A percentile compares a stretch with the other conserved stretches of the same genome.
phyloP scores from a whole-genome alignment of 306 rosid species.

The Glycine soja region DNA sequence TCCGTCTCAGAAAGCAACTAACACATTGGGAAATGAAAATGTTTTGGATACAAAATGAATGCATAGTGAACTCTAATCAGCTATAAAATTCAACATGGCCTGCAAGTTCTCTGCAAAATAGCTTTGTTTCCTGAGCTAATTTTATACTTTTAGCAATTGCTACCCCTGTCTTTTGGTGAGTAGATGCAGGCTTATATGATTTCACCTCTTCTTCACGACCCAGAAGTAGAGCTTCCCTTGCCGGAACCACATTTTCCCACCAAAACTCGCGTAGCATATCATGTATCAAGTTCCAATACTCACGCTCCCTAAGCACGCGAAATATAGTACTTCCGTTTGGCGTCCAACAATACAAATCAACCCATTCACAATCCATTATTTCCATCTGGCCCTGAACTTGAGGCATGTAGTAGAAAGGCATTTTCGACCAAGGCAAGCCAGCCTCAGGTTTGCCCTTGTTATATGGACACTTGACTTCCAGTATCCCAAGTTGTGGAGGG shows the following conservation, averaged over 20 bases:
- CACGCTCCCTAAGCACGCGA: constrained; percentile 70
- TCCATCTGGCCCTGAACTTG: constrained; percentile 98
- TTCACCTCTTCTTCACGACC: constrained; percentile 67
- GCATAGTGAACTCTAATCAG: constrained; percentile 40
- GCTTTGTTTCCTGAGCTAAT: constrained; percentile 76
- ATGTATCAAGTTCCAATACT: constrained; percentile 80
- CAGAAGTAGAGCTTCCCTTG: constrained; percentile 68
- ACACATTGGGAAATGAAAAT: constrained; percentile 28
- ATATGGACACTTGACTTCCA: constrained; percentile 96
- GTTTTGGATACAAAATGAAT: constrained; percentile 25
- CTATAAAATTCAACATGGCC: constrained; percentile 78
- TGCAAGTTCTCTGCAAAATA: constrained; percentile 79
- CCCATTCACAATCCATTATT: constrained; percentile 90
- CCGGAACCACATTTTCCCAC: constrained; percentile 98
- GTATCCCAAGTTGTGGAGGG: constrained; percentile 51
- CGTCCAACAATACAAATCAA: constrained; percentile 92
- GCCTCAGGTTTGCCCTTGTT: constrained; percentile 95
- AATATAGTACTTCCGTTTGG: constrained; percentile 92
- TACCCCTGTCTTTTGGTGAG: constrained; percentile 79
- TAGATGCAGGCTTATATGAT: constrained; percentile 68
- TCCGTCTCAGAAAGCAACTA: background rate
- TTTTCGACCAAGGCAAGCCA: constrained; percentile 80
- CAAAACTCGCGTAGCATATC: constrained; percentile 84
- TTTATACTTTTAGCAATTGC: constrained; percentile 73
- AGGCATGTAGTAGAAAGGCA: constrained; percentile 99